Evolutionary conservation across 768 basidiomycete species (phyloP), one percentile per base, ranked within the genome.

Genomic region (Phlegmacium glaucopus): DNA sequence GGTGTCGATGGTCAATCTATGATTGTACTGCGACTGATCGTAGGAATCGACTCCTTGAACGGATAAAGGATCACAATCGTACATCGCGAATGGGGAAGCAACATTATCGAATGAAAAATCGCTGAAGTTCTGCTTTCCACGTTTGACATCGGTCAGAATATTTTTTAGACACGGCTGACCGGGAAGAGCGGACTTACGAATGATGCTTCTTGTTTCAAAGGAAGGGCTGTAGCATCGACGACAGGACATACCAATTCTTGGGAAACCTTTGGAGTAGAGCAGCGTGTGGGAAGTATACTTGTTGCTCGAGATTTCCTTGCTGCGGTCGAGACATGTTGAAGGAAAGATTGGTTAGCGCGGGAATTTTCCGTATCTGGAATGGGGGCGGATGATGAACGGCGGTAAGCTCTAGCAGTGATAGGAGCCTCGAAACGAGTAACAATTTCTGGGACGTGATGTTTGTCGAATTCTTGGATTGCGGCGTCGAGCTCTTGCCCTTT

Each of bases 391-490:
- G 83, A 84, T 18, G 83, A 85, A 29, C 86, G 80, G 36, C 78
- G 76, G 68, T 79, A 90, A 39, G 77, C 72, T 44, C 78, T 74
- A n/a, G 82, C 87, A 1, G 87, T 90, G 44, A 90, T 79, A 45
- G 87, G 87, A 2, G 78, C 76, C 62, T 89, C 86, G 61, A 90
- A 90, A 47, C 85, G 78, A 5, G 87, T 87, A 41, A 87, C 73
- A 58, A 90, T 69, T 61, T 83, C 75, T 4, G 85, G 76, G 29
- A 77, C 70, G 58, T 77, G 75, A 51, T 75, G 66, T 60, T 74
- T 74, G 71, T 74, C 85, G 72, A 75, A 85, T 55, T 80, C 79
- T 49, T 76, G 72, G 47, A 85, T 76, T 4, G 80, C 82, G 8
- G 61, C 67, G 47, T 78, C 74, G 28, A 86, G 72, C 42, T 74